Base-by-base conservation (phyloP, 331 rosid genomes). In the Rhamnella rubrinervis region DNA sequence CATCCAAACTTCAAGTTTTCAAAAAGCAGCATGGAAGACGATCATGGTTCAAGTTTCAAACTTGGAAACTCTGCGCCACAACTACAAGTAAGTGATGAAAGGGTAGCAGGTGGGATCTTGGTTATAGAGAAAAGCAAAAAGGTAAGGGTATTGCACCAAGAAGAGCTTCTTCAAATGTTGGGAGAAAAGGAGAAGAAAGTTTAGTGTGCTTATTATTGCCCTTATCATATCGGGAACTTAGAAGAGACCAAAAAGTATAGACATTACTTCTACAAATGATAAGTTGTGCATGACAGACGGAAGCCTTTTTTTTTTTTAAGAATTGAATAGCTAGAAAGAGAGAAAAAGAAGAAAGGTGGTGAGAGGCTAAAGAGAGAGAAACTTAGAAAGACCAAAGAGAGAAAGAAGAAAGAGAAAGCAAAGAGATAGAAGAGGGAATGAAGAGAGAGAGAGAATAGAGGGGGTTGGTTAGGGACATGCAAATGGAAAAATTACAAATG, bases 81-180 rank as follows among this genome's bases (percentile, higher is more conserved):
- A 78, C 74, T 91, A 72, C 83, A 80, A 76, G 89, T 87, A 55
- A 78, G 55, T 31, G 95, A 93, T 61, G 86, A 93, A 71, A 85
- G 97, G 83, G 88, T 79, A 66, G 84, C 69, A 13, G 87, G 84
- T 74, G 98, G 95, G 44, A 70, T 91, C 71, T 75, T 89, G 74
- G 85, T 84, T 8, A 50, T 82, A 82, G 95, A 87, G 68, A 81
- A 75, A 40, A 80, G 68, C 59, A 76, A 83, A 78, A 83, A 71
- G 67, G 76, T 89, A 47, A 85, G 83, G 83, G 63, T 85, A 49
- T 66, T 89, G 35, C 89, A 84, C 81, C 84, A 76, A 75, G 89
- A 91, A 47, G 98, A 91, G 76, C 84, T 93, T 77, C 73, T 78
- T 76, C 77, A 56, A 59, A 67, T 74, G 82, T 67, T 93, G 77